Percentiles rank a stretch among this genome's conserved stretches.
These are phyloP conservation scores for Trichosporon asahii DNA, from an alignment of 1,284 basidiomycete genomes.

Conservation along the genomic window DNA sequence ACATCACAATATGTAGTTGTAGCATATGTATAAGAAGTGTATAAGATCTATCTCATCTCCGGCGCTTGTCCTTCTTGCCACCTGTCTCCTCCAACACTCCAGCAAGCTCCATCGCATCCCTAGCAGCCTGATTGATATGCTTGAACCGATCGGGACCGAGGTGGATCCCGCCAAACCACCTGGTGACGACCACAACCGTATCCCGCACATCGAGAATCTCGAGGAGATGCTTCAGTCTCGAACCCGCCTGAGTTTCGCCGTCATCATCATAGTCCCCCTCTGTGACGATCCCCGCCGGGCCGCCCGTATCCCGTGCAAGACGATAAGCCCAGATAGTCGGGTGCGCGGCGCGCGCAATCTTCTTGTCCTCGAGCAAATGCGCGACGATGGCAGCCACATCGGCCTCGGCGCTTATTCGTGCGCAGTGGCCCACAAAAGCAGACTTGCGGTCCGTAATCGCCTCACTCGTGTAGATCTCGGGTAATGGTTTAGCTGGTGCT, in stretches of 20 bases:
- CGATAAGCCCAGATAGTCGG: conserved; percentile 79
- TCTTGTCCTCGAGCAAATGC: conserved; percentile 65
- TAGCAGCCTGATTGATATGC: conserved; percentile 83
- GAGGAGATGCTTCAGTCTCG: conserved; percentile 76
- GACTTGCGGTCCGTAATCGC: conserved; percentile 80
- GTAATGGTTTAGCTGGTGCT: conserved; percentile 10
- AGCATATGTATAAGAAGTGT: conserved; percentile 11
- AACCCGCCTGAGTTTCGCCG: conserved; percentile 84
- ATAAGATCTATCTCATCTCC: background rate
- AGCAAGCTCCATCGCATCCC: conserved; percentile 77
- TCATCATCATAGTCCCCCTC: conserved; percentile 80
- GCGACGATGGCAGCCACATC: conserved; percentile 71
- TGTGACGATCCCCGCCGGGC: conserved; percentile 38
- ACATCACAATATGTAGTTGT: background rate
- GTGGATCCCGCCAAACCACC: conserved; percentile 59
- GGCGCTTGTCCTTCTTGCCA: conserved; percentile 13
- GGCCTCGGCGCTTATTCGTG: conserved; percentile 68
- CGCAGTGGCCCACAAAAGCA: conserved; percentile 76
- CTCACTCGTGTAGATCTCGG: conserved; percentile 63
- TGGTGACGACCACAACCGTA: conserved; percentile 71
- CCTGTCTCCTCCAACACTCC: conserved; percentile 62
- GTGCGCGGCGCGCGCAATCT: conserved; percentile 66
- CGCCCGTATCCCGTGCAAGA: conserved; percentile 41
- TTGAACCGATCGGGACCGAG: conserved; percentile 87
- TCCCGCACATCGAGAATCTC: conserved; percentile 70